Evolutionary conservation across 2,329 filamentous ascomycete species (phyloP).

Genomic region (Fusarium continuum): DNA sequence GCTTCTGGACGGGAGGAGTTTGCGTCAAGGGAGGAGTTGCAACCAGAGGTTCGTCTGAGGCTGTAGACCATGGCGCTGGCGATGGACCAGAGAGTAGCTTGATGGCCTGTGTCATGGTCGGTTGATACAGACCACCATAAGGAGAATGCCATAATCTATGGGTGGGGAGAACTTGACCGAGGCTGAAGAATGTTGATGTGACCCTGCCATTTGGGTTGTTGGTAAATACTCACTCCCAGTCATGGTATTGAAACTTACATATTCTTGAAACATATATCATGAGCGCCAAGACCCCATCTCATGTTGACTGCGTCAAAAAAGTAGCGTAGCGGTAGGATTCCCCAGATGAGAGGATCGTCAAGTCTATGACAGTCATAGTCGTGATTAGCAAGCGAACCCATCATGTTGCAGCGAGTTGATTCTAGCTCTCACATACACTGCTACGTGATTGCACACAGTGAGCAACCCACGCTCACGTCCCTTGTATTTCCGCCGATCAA

Average conservation of each 20-base stretch:
- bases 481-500: conserved; percentile 75
- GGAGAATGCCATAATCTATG: conserved; percentile 82
- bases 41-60: conserved; percentile 17
- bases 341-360: conserved; percentile 96
- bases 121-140: conserved; percentile 87
- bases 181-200: conserved; percentile 81
- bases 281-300: conserved; percentile 89
- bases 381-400: conserved; percentile 3
- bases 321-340: conserved; percentile 80
- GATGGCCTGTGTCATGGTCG: conserved; percentile 86
- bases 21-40: conserved; percentile 3
- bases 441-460: conserved; percentile 67
- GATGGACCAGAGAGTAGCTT: conserved; percentile 74
- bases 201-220: conserved; percentile 57
- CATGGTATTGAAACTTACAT: conserved; percentile 61
- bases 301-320: conserved; percentile 76
- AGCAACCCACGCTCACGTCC: conserved; percentile 79
- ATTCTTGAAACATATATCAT: conserved; percentile 94
- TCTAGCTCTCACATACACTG: conserved; percentile 47
- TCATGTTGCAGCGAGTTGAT: neutral
- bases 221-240: neutral
- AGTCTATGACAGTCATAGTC: conserved; percentile 67
- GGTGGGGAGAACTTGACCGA: conserved; percentile 90
- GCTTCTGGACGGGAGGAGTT: conserved; percentile 30
- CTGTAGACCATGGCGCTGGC: conserved; percentile 35